Percentiles rank a stretch among this genome's conserved stretches.
phyloP scores from a whole-genome alignment of 768 basidiomycete genomes.

The Suillus clintonianus region DNA sequence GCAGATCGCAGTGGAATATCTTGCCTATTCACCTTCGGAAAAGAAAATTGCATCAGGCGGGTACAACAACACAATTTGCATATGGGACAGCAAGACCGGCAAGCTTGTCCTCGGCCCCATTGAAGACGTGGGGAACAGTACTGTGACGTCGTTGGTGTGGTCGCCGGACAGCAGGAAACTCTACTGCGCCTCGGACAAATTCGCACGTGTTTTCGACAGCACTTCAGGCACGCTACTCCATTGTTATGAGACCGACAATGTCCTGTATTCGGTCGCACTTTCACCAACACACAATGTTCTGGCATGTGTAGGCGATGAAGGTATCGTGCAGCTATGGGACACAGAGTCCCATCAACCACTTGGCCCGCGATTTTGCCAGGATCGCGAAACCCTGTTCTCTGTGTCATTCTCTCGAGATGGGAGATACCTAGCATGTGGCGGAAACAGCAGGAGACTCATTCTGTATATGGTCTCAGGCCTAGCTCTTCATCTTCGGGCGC shows the following conservation, averaged over 20 bases:
- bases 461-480: background rate
- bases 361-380: background rate
- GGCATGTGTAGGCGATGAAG: background rate
- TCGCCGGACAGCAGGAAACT: background rate
- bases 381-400: background rate
- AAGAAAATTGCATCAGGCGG: background rate
- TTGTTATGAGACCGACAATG: background rate
- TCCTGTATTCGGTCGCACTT: background rate
- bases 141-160: background rate
- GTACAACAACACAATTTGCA: background rate
- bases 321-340: background rate
- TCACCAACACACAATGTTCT: background rate
- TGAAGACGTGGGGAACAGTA: background rate
- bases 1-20: fast-evolving
- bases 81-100: background rate
- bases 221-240: background rate
- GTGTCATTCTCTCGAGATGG: background rate
- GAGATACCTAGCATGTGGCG: background rate
- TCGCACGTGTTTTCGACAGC: background rate
- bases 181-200: background rate
- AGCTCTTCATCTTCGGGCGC: background rate
- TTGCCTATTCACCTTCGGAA: background rate
- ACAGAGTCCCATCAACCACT: background rate
- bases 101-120: background rate
- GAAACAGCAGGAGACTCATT: background rate